Percentiles rank a stretch among this genome's conserved stretches.
Conservation (phyloP, 352 stramenopile species). For the Globisporangium recalcitrans region DNA sequence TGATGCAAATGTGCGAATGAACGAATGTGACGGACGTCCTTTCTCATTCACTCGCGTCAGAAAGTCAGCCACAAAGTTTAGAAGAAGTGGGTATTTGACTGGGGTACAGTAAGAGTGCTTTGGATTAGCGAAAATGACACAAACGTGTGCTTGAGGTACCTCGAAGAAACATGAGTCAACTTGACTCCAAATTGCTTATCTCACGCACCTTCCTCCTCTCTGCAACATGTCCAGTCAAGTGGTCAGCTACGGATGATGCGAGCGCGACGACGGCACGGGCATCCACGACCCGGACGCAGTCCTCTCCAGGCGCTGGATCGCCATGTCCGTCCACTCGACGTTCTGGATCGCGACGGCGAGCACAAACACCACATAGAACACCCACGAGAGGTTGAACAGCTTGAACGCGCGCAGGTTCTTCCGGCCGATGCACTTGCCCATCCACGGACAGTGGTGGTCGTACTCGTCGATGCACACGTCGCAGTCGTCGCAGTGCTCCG, state of each 20-base stretch:
- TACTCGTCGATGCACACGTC: constrained; percentile 88
- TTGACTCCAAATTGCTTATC: too few relatives aligned
- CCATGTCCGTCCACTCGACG: constrained; percentile 39
- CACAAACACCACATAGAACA: constrained; percentile 84
- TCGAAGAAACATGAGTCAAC: too few relatives aligned
- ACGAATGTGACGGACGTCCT: neutral
- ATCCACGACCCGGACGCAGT: constrained; percentile 25
- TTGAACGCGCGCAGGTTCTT: constrained; percentile 90
- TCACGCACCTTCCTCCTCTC: too few relatives aligned
- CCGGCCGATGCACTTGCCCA: constrained; percentile 92
- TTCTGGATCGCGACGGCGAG: constrained; percentile 52
- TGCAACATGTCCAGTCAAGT: too few relatives aligned
- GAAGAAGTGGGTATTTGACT: neutral
- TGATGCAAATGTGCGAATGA: neutral
- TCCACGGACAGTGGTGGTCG: constrained; percentile 93
- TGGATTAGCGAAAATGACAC: neutral
- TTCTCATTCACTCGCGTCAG: neutral
- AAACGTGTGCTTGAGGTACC: neutral
- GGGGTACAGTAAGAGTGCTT: neutral
- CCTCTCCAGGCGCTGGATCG: constrained; percentile 33
- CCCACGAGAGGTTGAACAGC: constrained; percentile 81
- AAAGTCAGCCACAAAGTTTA: neutral
- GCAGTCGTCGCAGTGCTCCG: constrained; percentile 91
- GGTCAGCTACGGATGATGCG: constrained; percentile 1
- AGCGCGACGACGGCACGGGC: neutral